Conservation (phyloP, 352 stramenopile genomes). For the Globisporangium splendens region DNA sequence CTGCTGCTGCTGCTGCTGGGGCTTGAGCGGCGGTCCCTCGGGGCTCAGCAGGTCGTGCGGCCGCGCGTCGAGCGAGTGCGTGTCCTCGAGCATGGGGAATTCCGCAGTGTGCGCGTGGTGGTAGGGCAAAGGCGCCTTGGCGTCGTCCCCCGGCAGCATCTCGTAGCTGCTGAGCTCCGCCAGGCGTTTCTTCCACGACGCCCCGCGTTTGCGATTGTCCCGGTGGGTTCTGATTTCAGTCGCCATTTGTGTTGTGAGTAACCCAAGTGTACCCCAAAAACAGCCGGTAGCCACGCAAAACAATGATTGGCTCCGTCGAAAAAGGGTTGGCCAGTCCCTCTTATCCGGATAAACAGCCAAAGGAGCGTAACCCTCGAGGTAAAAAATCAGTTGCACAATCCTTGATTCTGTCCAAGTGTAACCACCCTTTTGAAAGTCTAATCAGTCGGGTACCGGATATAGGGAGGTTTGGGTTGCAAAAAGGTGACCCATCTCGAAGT, state of each 20-base stretch:
- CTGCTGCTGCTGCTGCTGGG: neutral
- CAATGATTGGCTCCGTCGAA: too few species aligned
- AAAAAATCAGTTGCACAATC: too few species aligned
- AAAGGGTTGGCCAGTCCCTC: too few species aligned
- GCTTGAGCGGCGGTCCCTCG: neutral
- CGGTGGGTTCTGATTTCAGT: neutral
- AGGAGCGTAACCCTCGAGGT: too few species aligned
- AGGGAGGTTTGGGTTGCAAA: too few species aligned
- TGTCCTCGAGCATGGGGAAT: constrained; percentile 17
- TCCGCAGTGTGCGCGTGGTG: constrained; percentile 9
- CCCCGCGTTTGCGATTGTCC: neutral
- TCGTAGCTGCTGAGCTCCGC: constrained; percentile 10
- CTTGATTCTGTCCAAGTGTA: too few species aligned
- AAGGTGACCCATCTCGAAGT: too few species aligned
- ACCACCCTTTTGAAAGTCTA: too few species aligned
- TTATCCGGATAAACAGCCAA: too few species aligned
- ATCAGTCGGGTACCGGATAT: too few species aligned
- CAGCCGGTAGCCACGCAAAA: neutral
- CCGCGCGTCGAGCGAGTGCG: constrained; percentile 4
- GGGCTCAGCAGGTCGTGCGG: neutral
- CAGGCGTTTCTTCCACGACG: constrained; percentile 13
- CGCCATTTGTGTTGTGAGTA: neutral
- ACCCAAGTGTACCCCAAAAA: neutral
- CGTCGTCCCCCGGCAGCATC: constrained; percentile 13
- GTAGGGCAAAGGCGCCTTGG: constrained; percentile 5